phyloP scores from a whole-genome alignment of 176 grass and related monocot species.

The Olyra latifolia region DNA sequence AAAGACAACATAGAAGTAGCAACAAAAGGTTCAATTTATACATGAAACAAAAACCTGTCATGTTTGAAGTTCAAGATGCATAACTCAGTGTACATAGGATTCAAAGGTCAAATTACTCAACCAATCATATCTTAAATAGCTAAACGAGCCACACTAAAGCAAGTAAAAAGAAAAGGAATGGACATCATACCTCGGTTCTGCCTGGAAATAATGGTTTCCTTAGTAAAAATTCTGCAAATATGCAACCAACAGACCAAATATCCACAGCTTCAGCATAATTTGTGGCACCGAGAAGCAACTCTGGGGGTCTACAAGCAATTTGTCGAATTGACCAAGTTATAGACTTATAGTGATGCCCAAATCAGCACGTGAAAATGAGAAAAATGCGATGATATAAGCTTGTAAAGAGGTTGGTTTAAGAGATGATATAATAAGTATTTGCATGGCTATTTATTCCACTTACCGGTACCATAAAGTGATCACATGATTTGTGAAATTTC shows the following conservation, averaged over 20 bases:
- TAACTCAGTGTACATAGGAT: background rate
- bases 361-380: slow-evolving; percentile 28
- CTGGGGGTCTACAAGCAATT: slow-evolving; percentile 56
- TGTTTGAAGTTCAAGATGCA: background rate
- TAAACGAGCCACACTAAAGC: background rate
- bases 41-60: background rate
- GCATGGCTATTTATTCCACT: slow-evolving; percentile 10
- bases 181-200: slow-evolving; percentile 58
- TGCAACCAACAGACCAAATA: slow-evolving; percentile 89
- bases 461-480: slow-evolving; percentile 88
- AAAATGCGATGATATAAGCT: slow-evolving; percentile 13
- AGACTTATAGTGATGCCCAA: background rate
- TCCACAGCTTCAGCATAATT: slow-evolving; percentile 81
- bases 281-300: slow-evolving; percentile 74
- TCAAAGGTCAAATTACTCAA: background rate
- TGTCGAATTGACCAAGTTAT: background rate
- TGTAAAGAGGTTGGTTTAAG: background rate
- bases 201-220: slow-evolving; percentile 75
- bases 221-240: slow-evolving; percentile 77
- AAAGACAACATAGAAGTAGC: background rate
- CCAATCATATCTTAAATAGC: background rate
- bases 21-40: background rate
- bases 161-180: background rate
- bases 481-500: slow-evolving; percentile 77
- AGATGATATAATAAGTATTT: background rate